phyloP scores from a whole-genome alignment of 306 rosid species.

The Prunus salicina region DNA sequence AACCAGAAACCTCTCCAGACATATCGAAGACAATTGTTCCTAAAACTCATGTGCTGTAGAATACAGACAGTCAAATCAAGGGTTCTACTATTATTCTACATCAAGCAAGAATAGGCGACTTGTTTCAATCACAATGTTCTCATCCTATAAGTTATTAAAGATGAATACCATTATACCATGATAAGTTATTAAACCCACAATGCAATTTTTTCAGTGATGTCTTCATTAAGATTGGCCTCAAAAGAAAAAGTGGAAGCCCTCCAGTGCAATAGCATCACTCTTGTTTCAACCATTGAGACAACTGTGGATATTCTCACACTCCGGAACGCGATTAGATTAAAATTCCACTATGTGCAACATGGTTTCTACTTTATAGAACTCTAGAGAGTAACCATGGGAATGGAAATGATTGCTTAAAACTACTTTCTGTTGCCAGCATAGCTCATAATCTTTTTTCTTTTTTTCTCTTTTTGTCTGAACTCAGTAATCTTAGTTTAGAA shows the following conservation, averaged over 20 bases:
- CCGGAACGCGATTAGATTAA: background rate
- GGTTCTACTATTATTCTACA: background rate
- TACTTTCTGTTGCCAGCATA: background rate
- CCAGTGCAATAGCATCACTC: constrained; percentile 7
- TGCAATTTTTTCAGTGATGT: background rate
- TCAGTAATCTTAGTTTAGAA: background rate
- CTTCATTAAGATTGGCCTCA: background rate
- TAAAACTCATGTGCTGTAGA: background rate
- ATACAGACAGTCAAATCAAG: background rate
- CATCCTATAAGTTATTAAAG: background rate
- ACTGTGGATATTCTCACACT: background rate
- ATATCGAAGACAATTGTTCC: background rate
- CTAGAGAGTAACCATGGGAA: background rate
- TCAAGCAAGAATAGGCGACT: background rate
- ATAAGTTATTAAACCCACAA: background rate
- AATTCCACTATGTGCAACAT: background rate
- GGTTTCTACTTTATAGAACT: background rate
- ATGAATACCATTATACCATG: background rate
- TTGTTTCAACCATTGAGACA: background rate
- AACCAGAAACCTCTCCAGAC: constrained; percentile 1
- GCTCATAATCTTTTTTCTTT: background rate
- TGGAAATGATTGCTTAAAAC: constrained; percentile 1
- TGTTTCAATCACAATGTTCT: background rate
- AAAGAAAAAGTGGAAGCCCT: background rate
- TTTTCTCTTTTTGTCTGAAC: background rate